Evolutionary conservation across 352 stramenopile species (phyloP).

Genomic region (Aphanomyces astaci): DNA sequence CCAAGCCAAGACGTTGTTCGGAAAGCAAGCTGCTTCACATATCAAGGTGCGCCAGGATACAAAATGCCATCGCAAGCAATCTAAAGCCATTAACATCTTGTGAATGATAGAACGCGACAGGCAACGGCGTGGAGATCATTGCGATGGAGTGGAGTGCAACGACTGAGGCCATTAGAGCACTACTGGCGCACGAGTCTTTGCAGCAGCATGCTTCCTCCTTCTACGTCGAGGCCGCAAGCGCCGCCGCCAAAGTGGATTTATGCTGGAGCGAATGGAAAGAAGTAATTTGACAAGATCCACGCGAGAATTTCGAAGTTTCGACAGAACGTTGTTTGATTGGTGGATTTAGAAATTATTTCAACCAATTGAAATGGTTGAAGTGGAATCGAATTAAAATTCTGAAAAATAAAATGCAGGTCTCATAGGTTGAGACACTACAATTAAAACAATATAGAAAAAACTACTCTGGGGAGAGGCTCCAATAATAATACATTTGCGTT

Average conservation of each 20-base stretch:
- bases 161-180: not conserved
- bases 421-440: not conserved
- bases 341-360: not conserved
- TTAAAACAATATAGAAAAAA: not conserved
- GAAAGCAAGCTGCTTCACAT: not conserved
- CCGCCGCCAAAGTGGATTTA: not conserved
- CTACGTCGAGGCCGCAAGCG: not conserved
- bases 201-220: not conserved
- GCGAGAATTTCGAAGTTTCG: not conserved
- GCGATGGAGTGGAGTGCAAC: conserved; percentile 16
- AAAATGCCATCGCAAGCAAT: not conserved
- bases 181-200: conserved; percentile 2
- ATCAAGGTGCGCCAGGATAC: conserved; percentile 7
- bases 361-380: not conserved
- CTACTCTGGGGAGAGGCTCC: no score
- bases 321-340: not conserved
- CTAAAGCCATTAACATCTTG: not conserved
- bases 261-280: conserved; percentile 21
- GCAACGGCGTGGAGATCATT: not conserved
- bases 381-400: not conserved
- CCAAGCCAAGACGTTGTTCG: conserved; percentile 13
- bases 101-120: not conserved
- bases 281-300: conserved; percentile 21
- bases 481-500: not conserved
- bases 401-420: not conserved